phyloP scores from a whole-genome alignment of 768 basidiomycete genomes.

The Boletus reticuloceps region DNA sequence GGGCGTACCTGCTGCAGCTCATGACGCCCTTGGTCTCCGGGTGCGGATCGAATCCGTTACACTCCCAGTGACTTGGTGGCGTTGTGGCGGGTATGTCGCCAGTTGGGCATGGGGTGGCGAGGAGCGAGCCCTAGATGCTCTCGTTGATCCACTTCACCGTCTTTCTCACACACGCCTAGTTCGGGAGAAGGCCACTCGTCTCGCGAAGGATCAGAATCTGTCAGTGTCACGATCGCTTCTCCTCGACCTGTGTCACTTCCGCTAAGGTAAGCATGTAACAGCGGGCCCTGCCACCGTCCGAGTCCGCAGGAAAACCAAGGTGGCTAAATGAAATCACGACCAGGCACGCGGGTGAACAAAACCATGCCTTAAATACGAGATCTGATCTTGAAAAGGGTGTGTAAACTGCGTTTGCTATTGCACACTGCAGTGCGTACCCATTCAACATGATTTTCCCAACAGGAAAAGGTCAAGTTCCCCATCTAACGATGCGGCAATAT shows the following conservation, averaged over 20 bases:
- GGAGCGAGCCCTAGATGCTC: slow-evolving; percentile 11
- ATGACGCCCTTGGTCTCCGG: neutral
- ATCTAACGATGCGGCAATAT: slow-evolving; percentile 33
- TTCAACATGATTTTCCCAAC: slow-evolving; percentile 36
- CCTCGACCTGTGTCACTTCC: slow-evolving; percentile 22
- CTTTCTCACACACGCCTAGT: slow-evolving; percentile 22
- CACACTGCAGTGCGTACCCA: slow-evolving; percentile 25
- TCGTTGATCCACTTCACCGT: slow-evolving; percentile 15
- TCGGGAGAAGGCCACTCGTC: slow-evolving; percentile 6
- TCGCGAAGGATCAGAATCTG: slow-evolving; percentile 15
- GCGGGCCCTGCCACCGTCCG: slow-evolving; percentile 20
- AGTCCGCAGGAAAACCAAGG: slow-evolving; percentile 28
- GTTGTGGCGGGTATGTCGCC: slow-evolving; percentile 11
- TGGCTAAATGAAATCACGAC: slow-evolving; percentile 36
- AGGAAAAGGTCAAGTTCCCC: slow-evolving; percentile 31
- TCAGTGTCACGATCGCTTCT: slow-evolving; percentile 20
- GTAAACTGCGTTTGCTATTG: slow-evolving; percentile 30
- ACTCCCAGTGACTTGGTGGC: slow-evolving; percentile 21
- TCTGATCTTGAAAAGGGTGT: slow-evolving; percentile 27
- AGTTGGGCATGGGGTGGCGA: slow-evolving; percentile 16
- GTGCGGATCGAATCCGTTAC: slow-evolving; percentile 20
- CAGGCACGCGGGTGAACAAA: slow-evolving; percentile 30
- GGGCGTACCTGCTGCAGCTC: neutral
- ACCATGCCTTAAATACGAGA: slow-evolving; percentile 33
- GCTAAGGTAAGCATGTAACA: slow-evolving; percentile 11